Conservation (phyloP, 768 basidiomycete genomes). For the Boletus rubescentipes region DNA sequence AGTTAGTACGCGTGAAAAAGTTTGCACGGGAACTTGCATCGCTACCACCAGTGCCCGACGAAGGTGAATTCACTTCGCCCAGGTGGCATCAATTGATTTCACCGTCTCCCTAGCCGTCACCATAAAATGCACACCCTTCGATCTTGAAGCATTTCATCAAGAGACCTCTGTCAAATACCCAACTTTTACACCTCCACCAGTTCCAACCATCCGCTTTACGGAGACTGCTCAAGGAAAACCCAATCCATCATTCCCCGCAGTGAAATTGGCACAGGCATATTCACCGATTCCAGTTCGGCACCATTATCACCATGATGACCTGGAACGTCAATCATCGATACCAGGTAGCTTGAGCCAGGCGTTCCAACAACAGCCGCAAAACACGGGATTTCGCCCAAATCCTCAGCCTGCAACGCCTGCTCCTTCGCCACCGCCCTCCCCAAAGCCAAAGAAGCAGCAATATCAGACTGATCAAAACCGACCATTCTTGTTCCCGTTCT, state of each 20-base stretch:
- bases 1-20: conserved; percentile 78
- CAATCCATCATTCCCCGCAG: conserved; percentile 40
- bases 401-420: conserved; percentile 87
- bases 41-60: conserved; percentile 54
- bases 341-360: conserved; percentile 34
- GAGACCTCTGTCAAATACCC: conserved; percentile 97
- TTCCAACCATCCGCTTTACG: conserved; percentile 34
- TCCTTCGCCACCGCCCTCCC: conserved; percentile 79
- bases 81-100: conserved; percentile 2
- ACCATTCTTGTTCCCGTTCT: conserved; percentile 96
- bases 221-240: conserved; percentile 29
- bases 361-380: conserved; percentile 36
- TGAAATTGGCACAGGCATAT: conserved; percentile 85
- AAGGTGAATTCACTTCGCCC: conserved; percentile 34
- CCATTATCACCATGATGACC: conserved; percentile 87
- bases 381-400: conserved; percentile 33
- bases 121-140: conserved; percentile 88
- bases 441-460: conserved; percentile 96
- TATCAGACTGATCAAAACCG: conserved; percentile 95
- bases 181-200: conserved; percentile 73
- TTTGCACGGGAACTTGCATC: conserved; percentile 84
- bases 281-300: conserved; percentile 92
- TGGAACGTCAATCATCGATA: conserved; percentile 49
- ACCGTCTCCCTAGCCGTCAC: conserved; percentile 44
- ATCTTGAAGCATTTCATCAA: conserved; percentile 84